phyloP scores from a whole-genome alignment of 805 yeast species.

The Wickerhamomyces kurtzmanii region DNA sequence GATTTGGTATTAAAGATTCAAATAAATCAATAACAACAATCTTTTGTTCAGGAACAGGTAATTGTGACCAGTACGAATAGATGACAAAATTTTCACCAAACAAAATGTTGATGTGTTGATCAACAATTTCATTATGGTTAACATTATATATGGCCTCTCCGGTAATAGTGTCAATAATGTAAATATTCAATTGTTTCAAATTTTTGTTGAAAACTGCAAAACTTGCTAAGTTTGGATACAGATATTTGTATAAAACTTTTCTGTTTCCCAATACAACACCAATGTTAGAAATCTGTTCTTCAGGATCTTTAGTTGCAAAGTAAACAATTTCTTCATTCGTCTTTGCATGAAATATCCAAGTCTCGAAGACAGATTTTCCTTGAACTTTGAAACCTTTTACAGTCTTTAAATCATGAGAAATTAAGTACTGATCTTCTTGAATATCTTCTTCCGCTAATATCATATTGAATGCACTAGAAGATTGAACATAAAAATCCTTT shows the following conservation, averaged over 20 bases:
- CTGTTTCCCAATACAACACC: constrained; percentile 66
- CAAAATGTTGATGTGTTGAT: constrained; percentile 36
- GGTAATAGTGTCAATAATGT: constrained; percentile 56
- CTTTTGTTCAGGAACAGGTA: constrained; percentile 42
- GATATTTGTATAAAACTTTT: constrained; percentile 72
- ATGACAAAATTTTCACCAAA: constrained; percentile 82
- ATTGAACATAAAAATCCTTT: constrained; percentile 9
- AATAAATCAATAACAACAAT: constrained; percentile 71
- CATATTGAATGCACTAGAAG: constrained; percentile 8
- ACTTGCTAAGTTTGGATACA: constrained; percentile 59
- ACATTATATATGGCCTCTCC: constrained; percentile 50
- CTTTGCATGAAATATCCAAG: constrained; percentile 27
- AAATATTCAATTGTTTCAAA: constrained; percentile 27
- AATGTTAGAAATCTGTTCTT: constrained; percentile 38
- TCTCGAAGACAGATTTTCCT: constrained; percentile 13
- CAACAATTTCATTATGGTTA: constrained; percentile 30
- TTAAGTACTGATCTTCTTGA: constrained; percentile 15
- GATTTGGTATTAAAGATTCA: constrained; percentile 51
- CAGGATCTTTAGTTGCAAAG: constrained; percentile 26
- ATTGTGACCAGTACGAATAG: constrained; percentile 47
- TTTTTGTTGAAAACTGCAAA: constrained; percentile 31
- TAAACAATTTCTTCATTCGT: constrained; percentile 28
- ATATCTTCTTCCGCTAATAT: constrained; percentile 12
- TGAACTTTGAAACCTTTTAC: constrained; percentile 15
- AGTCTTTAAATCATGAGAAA: constrained; percentile 14